Evolutionary conservation across 2,329 filamentous ascomycete species (phyloP), one percentile per base, ranked within the genome.

Genomic region (Colletotrichum truncatum): DNA sequence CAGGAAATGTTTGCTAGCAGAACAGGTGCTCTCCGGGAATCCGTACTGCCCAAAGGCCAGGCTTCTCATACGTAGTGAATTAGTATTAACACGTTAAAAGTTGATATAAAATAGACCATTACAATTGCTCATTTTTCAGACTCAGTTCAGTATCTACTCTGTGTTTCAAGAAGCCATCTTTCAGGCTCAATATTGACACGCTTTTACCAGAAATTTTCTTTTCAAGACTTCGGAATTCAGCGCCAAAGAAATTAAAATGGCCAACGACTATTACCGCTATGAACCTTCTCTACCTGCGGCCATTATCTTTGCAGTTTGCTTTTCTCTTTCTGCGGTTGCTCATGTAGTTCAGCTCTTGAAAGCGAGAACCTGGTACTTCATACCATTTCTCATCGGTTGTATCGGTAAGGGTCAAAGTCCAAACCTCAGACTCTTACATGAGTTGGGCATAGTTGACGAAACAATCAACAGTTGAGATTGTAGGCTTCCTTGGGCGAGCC

Each of bases 401-500:
- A 64, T 81, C 21, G 84, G 83, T 85, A 78, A 68, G 76, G 2
- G 14, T 36, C 14, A n/a, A n/a, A n/a, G n/a, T n/a, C n/a, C n/a
- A n/a, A n/a, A n/a, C n/a, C n/a, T n/a, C n/a, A n/a, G n/a, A n/a
- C n/a, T n/a, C n/a, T n/a, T n/a, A n/a, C n/a, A n/a, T n/a, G n/a
- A n/a, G n/a, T 6, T 70, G 90, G 8, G 7, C 11, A 21, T 41
- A 39, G 11, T 16, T 34, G 36, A 43, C n/a, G 23, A 2, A n/a
- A 28, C 10, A 4, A 10, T 10, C 21, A 11, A 2, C 9, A 84
- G 81, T 85, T 70, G 81, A 86, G 68, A 72, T 74, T 0, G 76
- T 86, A 26, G 84, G 84, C n/a, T 88, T 87, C 70, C 69, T 84
- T 30, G 83, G 81, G 26, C 83, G 86, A 53, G 74, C 81, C 6